phyloP scores from a whole-genome alignment of 2,329 filamentous ascomycete species.

The Fusarium sp. region DNA sequence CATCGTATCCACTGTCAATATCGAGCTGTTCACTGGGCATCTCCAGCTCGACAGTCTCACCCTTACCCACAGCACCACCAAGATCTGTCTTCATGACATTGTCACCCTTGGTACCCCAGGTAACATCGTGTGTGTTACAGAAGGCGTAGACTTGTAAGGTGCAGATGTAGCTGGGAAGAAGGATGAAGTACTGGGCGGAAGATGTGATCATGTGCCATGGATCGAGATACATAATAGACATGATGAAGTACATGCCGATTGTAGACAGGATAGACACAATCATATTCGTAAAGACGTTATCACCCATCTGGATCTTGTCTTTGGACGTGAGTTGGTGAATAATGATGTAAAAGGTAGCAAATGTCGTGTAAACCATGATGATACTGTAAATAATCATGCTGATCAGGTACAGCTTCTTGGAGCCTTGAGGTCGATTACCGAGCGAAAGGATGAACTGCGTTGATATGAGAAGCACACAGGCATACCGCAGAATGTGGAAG shows the following conservation, averaged over 20 bases:
- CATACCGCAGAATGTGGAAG: conserved; percentile 87
- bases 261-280: conserved; percentile 91
- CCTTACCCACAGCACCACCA: conserved; percentile 82
- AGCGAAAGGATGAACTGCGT: conserved; percentile 97
- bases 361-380: conserved; percentile 96
- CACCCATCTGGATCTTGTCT: conserved; percentile 70
- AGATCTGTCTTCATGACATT: conserved; percentile 94
- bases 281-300: conserved; percentile 94
- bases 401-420: conserved; percentile 87
- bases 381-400: conserved; percentile 91
- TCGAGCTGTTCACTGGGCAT: conserved; percentile 99
- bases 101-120: conserved; percentile 83
- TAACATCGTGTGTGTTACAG: conserved; percentile 56
- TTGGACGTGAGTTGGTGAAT: conserved; percentile 75
- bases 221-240: conserved; percentile 95
- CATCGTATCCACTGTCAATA: conserved; percentile 97
- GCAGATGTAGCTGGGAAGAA: conserved; percentile 94
- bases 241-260: conserved; percentile 92
- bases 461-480: conserved; percentile 86
- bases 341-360: conserved; percentile 89
- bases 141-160: conserved; percentile 98
- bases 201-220: conserved; percentile 99
- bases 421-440: conserved; percentile 94
- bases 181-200: conserved; percentile 88
- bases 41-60: conserved; percentile 88